Evolutionary conservation across 2,329 filamentous ascomycete species (phyloP).

Genomic region (Ceratocystis albifundus): DNA sequence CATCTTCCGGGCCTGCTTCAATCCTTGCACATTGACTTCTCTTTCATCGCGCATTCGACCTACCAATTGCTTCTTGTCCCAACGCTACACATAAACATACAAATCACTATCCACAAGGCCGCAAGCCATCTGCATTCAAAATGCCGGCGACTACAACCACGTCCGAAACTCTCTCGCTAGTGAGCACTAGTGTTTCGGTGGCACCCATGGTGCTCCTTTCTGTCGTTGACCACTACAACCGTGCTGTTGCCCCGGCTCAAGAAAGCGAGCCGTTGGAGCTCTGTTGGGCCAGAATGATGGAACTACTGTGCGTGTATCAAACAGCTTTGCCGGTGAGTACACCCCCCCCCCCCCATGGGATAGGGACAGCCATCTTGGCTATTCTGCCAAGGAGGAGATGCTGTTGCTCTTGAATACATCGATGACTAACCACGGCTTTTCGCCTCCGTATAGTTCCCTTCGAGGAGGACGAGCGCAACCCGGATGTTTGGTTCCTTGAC

Average conservation of each 20-base stretch:
- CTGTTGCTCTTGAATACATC: not conserved
- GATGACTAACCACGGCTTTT: slow-evolving; percentile 17
- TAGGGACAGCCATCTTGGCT: not conserved
- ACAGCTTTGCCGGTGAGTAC: slow-evolving; percentile 85
- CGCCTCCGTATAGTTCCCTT: slow-evolving; percentile 61
- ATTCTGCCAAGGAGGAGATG: not conserved
- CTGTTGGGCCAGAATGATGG: slow-evolving; percentile 92
- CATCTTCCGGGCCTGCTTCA: not conserved
- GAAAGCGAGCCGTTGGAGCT: slow-evolving; percentile 83
- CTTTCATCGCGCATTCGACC: not conserved
- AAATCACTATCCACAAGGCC: not conserved
- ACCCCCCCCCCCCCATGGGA: no score
- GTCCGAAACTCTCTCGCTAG: slow-evolving; percentile 88
- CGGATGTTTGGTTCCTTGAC: slow-evolving; percentile 96
- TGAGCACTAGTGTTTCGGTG: slow-evolving; percentile 90
- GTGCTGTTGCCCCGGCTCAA: slow-evolving; percentile 72
- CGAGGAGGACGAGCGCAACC: slow-evolving; percentile 97
- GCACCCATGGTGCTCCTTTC: slow-evolving; percentile 95
- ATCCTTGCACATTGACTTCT: not conserved
- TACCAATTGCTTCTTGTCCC: no score
- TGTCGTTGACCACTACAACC: slow-evolving; percentile 95
- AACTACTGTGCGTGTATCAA: slow-evolving; percentile 91
- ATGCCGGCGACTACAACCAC: slow-evolving; percentile 79
- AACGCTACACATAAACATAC: no score
- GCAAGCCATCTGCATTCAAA: slow-evolving; percentile 24